Conservation (phyloP, 1,284 basidiomycete genomes). For the Coniferiporia weirii region DNA sequence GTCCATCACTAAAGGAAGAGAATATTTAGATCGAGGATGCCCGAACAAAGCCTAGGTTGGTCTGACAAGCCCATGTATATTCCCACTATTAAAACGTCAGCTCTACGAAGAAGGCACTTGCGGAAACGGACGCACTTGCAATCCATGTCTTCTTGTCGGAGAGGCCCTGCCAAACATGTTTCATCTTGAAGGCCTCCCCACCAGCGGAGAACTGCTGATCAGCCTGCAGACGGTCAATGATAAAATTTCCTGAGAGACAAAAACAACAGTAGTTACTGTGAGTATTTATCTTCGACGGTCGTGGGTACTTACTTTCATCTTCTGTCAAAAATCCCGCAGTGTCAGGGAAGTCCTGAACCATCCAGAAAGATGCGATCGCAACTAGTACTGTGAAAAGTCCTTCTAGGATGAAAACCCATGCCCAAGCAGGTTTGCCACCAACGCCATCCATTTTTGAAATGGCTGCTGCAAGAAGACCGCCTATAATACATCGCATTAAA, state of each 20-base stretch:
- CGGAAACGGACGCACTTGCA: conserved; percentile 31
- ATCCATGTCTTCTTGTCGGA: conserved; percentile 50
- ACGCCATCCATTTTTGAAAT: conserved; percentile 67
- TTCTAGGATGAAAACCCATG: conserved; percentile 76
- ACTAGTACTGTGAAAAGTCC: conserved; percentile 61
- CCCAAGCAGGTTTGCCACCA: conserved; percentile 53
- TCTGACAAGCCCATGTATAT: conserved; percentile 45
- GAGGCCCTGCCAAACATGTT: conserved; percentile 43
- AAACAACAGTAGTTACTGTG: conserved; percentile 23
- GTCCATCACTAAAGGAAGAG: conserved; percentile 34
- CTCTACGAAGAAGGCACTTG: neutral
- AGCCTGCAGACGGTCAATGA: conserved; percentile 41
- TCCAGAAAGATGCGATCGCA: conserved; percentile 46
- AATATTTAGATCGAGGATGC: neutral
- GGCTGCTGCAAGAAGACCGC: conserved; percentile 57
- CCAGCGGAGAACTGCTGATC: conserved; percentile 44
- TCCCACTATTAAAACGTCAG: conserved; percentile 30
- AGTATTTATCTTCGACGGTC: neutral
- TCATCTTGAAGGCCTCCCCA: conserved; percentile 44
- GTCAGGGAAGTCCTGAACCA: conserved; percentile 56
- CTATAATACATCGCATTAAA: conserved; percentile 26
- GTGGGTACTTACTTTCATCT: conserved; percentile 36
- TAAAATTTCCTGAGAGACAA: conserved; percentile 33
- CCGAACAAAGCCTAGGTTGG: neutral
- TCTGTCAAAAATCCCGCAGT: conserved; percentile 51